A percentile compares a stretch with the other conserved stretches of the same genome.
phyloP scores from a whole-genome alignment of 106 monocot genomes.

The Dendrobium huoshanense region DNA sequence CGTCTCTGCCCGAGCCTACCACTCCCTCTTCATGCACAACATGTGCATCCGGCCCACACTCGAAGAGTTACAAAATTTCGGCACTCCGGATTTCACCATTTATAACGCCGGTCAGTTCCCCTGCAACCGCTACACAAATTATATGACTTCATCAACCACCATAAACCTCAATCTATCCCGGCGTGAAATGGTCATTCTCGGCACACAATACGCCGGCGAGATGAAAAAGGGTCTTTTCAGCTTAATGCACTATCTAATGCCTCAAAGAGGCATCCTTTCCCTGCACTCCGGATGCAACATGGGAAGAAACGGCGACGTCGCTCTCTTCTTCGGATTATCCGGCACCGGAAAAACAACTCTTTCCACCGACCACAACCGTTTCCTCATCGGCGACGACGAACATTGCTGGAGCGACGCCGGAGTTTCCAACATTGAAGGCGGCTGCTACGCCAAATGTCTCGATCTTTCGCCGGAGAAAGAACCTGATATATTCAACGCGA shows the following conservation, averaged over 20 bases:
- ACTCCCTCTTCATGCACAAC: conserved; percentile 99
- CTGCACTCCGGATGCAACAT: conserved; percentile 95
- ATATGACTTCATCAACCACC: conserved; percentile 99
- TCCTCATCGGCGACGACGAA: conserved; percentile 72
- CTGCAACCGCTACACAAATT: conserved; percentile 97
- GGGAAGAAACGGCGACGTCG: conserved; percentile 85
- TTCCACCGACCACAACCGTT: conserved; percentile 65
- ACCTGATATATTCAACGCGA: conserved; percentile 83
- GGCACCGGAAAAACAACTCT: conserved; percentile 83
- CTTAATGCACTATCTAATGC: conserved; percentile 99
- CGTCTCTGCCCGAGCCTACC: conserved; percentile 94
- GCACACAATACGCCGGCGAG: conserved; percentile 96
- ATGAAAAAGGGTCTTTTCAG: conserved; percentile 99
- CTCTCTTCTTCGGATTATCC: conserved; percentile 96
- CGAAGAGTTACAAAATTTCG: conserved; percentile 87
- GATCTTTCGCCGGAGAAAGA: conserved; percentile 66
- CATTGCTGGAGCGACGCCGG: conserved; percentile 82
- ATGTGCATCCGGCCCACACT: conserved; percentile 95
- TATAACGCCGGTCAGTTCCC: conserved; percentile 98
- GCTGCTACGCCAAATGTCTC: conserved; percentile 83
- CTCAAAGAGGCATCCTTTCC: conserved; percentile 71
- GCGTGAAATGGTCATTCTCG: conserved; percentile 97
- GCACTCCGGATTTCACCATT: conserved; percentile 94
- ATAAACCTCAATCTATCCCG: conserved; percentile 78
- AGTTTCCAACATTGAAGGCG: conserved; percentile 86